These are phyloP conservation scores for Priceomyces haplophilus DNA, from an alignment of 805 yeast species.

Conservation along the genomic window DNA sequence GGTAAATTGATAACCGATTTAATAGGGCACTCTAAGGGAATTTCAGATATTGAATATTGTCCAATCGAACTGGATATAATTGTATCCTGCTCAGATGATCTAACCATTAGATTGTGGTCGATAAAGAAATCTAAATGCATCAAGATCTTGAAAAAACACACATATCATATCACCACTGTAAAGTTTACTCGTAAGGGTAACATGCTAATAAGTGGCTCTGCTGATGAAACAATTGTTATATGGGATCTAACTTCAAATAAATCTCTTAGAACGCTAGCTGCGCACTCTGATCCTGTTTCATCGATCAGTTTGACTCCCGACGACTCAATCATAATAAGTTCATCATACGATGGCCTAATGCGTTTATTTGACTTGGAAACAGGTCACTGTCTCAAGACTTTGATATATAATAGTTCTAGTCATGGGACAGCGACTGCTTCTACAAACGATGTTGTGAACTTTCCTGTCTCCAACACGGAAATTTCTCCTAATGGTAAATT, in stretches of 20 bases:
- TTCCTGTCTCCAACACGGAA: conserved; percentile 72
- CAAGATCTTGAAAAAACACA: conserved; percentile 66
- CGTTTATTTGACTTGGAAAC: conserved; percentile 83
- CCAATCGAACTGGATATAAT: conserved; percentile 63
- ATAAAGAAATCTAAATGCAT: conserved; percentile 48
- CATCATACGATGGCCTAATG: conserved; percentile 89
- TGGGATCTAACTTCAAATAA: conserved; percentile 82
- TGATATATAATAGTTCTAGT: conserved; percentile 71
- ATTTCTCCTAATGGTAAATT: conserved; percentile 80
- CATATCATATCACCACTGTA: conserved; percentile 76
- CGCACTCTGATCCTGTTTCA: conserved; percentile 89
- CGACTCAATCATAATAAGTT: conserved; percentile 78
- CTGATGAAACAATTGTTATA: conserved; percentile 85
- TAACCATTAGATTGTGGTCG: conserved; percentile 73
- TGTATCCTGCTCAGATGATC: conserved; percentile 87
- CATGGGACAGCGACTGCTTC: conserved; percentile 60
- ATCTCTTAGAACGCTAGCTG: conserved; percentile 75
- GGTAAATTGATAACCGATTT: conserved; percentile 34
- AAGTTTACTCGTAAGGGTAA: conserved; percentile 74
- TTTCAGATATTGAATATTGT: conserved; percentile 75
- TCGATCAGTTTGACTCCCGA: conserved; percentile 72
- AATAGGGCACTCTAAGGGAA: conserved; percentile 64
- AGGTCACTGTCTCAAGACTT: conserved; percentile 88
- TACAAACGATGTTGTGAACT: conserved; percentile 43
- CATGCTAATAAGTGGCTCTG: conserved; percentile 72